phyloP scores from a whole-genome alignment of 2,329 filamentous ascomycete genomes.

The Scleromitrula shiraiana region DNA sequence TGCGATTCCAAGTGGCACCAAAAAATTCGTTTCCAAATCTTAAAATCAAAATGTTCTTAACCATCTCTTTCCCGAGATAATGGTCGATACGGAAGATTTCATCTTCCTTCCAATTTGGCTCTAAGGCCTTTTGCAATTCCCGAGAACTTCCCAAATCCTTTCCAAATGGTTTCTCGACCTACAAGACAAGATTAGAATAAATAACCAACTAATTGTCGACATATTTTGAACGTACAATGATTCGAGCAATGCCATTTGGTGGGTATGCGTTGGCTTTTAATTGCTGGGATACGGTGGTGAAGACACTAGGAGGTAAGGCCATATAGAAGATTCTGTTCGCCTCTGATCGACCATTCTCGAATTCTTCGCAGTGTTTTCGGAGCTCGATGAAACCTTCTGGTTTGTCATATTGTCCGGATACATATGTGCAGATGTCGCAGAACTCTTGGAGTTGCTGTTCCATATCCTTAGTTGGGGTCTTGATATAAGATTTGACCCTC shows the following conservation, averaged over 20 bases:
- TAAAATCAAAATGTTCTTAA: constrained; percentile 98
- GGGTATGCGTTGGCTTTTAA: constrained; percentile 97
- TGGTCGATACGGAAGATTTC: constrained; percentile 99
- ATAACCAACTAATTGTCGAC: too few species aligned
- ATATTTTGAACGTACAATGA: constrained; percentile 72
- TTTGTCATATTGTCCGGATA: constrained; percentile 96
- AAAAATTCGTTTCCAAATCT: constrained; percentile 99
- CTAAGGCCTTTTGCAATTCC: constrained; percentile 87
- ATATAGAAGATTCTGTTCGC: constrained; percentile 97
- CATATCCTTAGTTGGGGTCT: constrained; percentile 94
- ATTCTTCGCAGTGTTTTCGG: constrained; percentile 73
- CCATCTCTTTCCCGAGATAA: constrained; percentile 99
- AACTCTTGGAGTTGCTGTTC: constrained; percentile 94
- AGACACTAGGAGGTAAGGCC: constrained; percentile 94
- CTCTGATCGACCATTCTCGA: constrained; percentile 76
- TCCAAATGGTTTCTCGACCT: constrained; percentile 99
- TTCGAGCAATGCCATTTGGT: constrained; percentile 77
- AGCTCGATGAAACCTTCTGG: constrained; percentile 88
- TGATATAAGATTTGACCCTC: constrained; percentile 96
- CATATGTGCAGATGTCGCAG: constrained; percentile 78
- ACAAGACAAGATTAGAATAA: constrained; percentile 20
- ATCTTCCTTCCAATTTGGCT: constrained; percentile 97
- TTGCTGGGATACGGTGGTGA: constrained; percentile 95
- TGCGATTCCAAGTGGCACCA: constrained; percentile 96
- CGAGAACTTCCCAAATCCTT: constrained; percentile 93